Evolutionary conservation across 805 yeast species (phyloP).

Genomic region (Geotrichum ghanense): DNA sequence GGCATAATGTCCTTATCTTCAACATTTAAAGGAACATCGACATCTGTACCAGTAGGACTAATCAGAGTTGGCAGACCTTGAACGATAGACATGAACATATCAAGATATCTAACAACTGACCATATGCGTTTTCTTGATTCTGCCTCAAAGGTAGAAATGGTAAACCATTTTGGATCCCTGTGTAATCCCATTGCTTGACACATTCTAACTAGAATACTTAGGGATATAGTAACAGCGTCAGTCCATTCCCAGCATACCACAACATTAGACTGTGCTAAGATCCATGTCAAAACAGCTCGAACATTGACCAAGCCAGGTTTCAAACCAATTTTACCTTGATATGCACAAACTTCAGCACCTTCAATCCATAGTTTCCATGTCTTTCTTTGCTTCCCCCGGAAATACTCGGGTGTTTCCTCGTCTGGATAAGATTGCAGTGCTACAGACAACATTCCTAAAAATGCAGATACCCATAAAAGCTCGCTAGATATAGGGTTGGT

Average conservation of each 20-base stretch:
- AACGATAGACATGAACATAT: slow-evolving; percentile 16
- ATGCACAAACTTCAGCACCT: slow-evolving; percentile 21
- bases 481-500: slow-evolving; percentile 18
- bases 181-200: slow-evolving; percentile 28
- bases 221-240: slow-evolving; percentile 20
- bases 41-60: slow-evolving; percentile 20
- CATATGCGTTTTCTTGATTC: slow-evolving; percentile 22
- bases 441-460: slow-evolving; percentile 20
- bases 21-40: slow-evolving; percentile 16
- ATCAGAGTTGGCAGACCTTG: slow-evolving; percentile 24
- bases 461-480: slow-evolving; percentile 21
- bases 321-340: slow-evolving; percentile 20
- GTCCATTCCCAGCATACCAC: slow-evolving; percentile 13
- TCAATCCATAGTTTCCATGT: slow-evolving; percentile 19
- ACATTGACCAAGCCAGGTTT: slow-evolving; percentile 22
- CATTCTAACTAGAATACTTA: slow-evolving; percentile 20
- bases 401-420: slow-evolving; percentile 15
- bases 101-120: slow-evolving; percentile 17
- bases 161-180: slow-evolving; percentile 26
- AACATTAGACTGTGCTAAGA: slow-evolving; percentile 17
- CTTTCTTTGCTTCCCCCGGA: slow-evolving; percentile 11
- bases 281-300: slow-evolving; percentile 22
- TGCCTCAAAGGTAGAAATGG: slow-evolving; percentile 20
- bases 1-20: slow-evolving; percentile 18
- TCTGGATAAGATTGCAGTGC: slow-evolving; percentile 19